phyloP scores from a whole-genome alignment of 1,139 yeast genomes.

The Maudiozyma humilis region DNA sequence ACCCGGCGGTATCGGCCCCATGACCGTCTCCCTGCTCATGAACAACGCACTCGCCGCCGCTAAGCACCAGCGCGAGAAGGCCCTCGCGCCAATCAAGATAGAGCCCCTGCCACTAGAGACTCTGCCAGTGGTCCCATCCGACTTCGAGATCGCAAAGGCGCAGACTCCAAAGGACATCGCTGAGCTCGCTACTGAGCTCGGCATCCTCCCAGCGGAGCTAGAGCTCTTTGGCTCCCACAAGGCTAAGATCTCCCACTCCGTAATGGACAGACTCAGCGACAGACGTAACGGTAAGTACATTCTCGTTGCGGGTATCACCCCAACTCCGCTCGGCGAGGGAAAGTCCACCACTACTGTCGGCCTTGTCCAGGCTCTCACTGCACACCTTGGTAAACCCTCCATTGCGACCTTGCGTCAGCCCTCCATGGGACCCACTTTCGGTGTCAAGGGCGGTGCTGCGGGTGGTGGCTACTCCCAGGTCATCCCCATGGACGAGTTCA shows the following conservation, averaged over 20 bases:
- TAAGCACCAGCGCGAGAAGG: constrained; percentile 35
- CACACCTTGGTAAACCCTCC: constrained; percentile 59
- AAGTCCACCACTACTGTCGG: constrained; percentile 97
- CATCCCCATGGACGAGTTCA: constrained; percentile 82
- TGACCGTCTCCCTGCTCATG: constrained; percentile 80
- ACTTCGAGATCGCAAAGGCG: constrained; percentile 63
- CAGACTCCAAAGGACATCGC: constrained; percentile 63
- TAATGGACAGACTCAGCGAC: constrained; percentile 50
- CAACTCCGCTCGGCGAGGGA: constrained; percentile 98
- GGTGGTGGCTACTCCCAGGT: constrained; percentile 85
- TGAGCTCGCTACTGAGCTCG: constrained; percentile 56
- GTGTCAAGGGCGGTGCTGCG: constrained; percentile 85
- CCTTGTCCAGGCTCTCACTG: constrained; percentile 74
- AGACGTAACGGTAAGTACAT: constrained; percentile 74
- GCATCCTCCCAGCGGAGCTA: constrained; percentile 52
- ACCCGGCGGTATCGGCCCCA: constrained; percentile 87
- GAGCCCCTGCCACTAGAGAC: constrained; percentile 46
- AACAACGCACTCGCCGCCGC: constrained; percentile 62
- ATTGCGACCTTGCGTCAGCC: constrained; percentile 81
- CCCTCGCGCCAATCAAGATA: constrained; percentile 41
- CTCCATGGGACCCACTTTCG: constrained; percentile 82
- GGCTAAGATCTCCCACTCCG: constrained; percentile 61
- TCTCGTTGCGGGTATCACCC: constrained; percentile 94
- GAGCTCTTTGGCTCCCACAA: constrained; percentile 69
- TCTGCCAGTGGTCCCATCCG: constrained; percentile 61